Conservation (phyloP, 1,284 basidiomycete genomes). For the Megacollybia platyphylla region DNA sequence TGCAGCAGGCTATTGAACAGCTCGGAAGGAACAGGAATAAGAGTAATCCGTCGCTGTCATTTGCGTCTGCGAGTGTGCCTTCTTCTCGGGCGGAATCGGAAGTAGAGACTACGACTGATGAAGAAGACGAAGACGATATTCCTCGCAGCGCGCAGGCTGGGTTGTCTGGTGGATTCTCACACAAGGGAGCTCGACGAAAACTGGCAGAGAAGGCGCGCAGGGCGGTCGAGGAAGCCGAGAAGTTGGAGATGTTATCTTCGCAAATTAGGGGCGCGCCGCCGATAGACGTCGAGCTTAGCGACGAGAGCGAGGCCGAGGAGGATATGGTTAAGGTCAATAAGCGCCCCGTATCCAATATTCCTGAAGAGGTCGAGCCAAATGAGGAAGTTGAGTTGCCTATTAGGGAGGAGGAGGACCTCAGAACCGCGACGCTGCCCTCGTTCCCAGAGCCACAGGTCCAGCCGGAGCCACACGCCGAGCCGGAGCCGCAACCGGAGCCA, state of each 20-base stretch:
- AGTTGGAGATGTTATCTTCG: conserved; percentile 29
- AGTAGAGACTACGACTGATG: conserved; percentile 48
- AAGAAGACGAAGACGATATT: conserved; percentile 31
- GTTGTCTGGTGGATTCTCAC: conserved; percentile 39
- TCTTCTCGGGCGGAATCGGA: conserved; percentile 36
- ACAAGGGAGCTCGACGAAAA: conserved; percentile 51
- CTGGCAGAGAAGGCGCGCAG: conserved; percentile 65
- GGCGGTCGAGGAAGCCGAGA: conserved; percentile 44
- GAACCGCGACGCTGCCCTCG: conserved; percentile 26
- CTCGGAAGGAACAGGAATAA: conserved; percentile 33
- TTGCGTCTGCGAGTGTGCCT: conserved; percentile 27
- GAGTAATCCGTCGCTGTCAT: conserved; percentile 57
- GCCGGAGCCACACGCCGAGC: neutral
- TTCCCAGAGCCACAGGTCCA: conserved; percentile 4
- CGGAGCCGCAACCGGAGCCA: neutral
- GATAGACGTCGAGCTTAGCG: conserved; percentile 65
- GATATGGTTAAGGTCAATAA: conserved; percentile 22
- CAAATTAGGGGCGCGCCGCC: conserved; percentile 36
- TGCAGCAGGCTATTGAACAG: conserved; percentile 77
- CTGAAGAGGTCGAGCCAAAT: conserved; percentile 54
- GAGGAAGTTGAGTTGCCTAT: conserved; percentile 18
- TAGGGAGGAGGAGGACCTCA: conserved; percentile 19
- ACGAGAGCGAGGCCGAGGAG: conserved; percentile 65
- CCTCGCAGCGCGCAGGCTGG: conserved; percentile 24
- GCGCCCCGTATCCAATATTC: conserved; percentile 40